Base-by-base conservation (phyloP, 768 basidiomycete genomes). In the Solioccasus polychromus region DNA sequence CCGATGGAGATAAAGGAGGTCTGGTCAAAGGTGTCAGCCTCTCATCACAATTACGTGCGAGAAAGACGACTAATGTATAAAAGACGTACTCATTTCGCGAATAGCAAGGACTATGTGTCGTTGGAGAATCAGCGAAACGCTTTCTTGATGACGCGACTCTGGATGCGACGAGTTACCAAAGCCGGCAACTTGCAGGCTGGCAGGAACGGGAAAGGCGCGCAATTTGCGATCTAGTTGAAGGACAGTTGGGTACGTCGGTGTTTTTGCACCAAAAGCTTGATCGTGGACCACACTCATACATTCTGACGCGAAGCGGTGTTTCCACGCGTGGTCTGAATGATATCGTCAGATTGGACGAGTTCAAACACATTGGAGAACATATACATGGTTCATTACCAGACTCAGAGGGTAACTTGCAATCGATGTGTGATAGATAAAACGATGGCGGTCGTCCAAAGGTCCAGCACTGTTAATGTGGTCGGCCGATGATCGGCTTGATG, bases 381-480 rank as follows among this genome's bases (percentile, higher is more conserved):
- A 52, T 58, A 86, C 83, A 86, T 44, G 74, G 73, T 47, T 85
- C 81, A 51, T 80, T 78, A 12, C 71, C 62, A 9, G 63, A 47
- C 45, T 82, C 72, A 2, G 64, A 73, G 0, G 84, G 83, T 66
- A 83, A 66, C 53, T 79, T 82, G 63, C 78, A 80, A 45, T 86
- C 83, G 35, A 85, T 71, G 62, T 85, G 84, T 1, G 82, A 72
- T 30, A 78, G 58, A n/a, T 79, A 74, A 52, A 85, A 82, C 2
- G 83, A 82, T 23, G 83, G 80, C 5, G 84, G 84, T 18, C 83
- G 76, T 15, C 83, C 82, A 58, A 83, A 83, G 2, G 83, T 85
- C 58, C 79, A 70, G 52, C 80, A 84, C 72, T 84, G 74, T 69
- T 73, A 74, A 15, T 12, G 10, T 4, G 38, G 19, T 44, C 29